Evolutionary conservation across 2,329 filamentous ascomycete genomes (phyloP), one percentile per base, ranked within the genome.

Genomic region (Ascochyta viciae-villosae): DNA sequence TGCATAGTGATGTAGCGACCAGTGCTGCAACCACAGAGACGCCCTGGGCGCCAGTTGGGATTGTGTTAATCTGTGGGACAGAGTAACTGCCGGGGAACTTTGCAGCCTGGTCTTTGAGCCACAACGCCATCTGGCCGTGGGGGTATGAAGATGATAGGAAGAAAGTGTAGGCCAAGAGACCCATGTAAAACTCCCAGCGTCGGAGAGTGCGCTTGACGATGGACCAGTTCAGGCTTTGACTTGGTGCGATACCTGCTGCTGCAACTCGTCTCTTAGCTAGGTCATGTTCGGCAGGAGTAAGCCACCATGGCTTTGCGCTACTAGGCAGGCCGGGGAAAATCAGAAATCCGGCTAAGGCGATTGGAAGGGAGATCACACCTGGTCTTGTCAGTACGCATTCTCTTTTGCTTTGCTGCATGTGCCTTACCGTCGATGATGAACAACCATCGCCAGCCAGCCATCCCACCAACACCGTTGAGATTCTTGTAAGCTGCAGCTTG

Each of bases 321-420:
- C 77, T 76, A 0, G 82, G 82, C 0, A 81, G 75, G 24, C 83
- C 81, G 0, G 82, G 82, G 57, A 84, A 83, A 62, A 84, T 77
- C 6, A 85, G 67, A 63, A 80, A 86, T 0, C 84, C 83, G 5
- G 82, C 78, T 1, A 86, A 52, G 2, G 82, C 82, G 13, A 86
- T 80, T 0, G 83, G 84, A 3, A 86, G 74, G 2, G 81, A 83
- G 60, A 86, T 85, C 35, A 84, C 73, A 0, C 81, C 82, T 57
- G 4, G 0, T 23, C 3, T 9, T 39, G 35, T 49, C n/a, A 53
- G 42, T 34, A 29, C 22, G 10, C 3, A 23, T 12, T 5, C 12
- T 16, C 6, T 6, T 2, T 16, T 10, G 3, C 6, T 33, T 6
- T 23, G 1, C 3, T n/a, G 26, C 5, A 24, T 6, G 5, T 9